phyloP scores from a whole-genome alignment of 108 stramenopile species.

The Chaetoceros tenuissimus region DNA sequence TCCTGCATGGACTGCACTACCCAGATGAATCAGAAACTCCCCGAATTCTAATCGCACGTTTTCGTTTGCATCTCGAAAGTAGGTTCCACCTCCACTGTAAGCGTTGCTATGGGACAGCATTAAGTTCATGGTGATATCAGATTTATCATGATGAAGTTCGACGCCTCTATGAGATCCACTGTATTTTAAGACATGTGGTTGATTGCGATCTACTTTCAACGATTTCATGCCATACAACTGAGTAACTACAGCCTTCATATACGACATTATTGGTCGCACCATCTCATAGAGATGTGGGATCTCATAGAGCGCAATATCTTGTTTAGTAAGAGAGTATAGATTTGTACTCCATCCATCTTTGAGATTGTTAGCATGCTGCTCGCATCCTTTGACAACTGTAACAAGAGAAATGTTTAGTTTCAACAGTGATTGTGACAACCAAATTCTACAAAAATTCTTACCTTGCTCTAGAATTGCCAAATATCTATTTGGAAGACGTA shows the following conservation, averaged over 20 bases:
- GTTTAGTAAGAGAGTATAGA: conserved; percentile 67
- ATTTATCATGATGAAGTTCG: conserved; percentile 69
- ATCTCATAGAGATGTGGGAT: conserved; percentile 41
- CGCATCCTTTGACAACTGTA: conserved; percentile 36
- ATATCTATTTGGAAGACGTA: conserved; percentile 40
- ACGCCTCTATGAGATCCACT: conserved; percentile 57
- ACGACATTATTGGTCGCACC: conserved; percentile 40
- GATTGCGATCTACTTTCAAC: conserved; percentile 54
- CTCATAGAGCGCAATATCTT: conserved; percentile 58
- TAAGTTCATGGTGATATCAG: conserved; percentile 65
- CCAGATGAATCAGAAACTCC: conserved; percentile 71
- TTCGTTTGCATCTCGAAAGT: conserved; percentile 39
- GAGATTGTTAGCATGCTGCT: conserved; percentile 28
- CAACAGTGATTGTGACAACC: background rate
- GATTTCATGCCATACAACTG: conserved; percentile 24
- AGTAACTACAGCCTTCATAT: conserved; percentile 25
- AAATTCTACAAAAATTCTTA: background rate
- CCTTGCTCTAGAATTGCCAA: conserved; percentile 33
- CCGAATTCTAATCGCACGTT: conserved; percentile 52
- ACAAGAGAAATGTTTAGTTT: background rate
- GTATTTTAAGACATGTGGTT: conserved; percentile 77
- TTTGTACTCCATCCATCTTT: conserved; percentile 55
- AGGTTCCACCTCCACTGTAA: conserved; percentile 66
- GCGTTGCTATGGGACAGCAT: conserved; percentile 35
- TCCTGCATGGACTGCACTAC: conserved; percentile 57